Percentiles rank a stretch among this genome's conserved stretches.
Conservation (phyloP, 2,329 filamentous ascomycete genomes). For the Pseudocercospora fuligena region DNA sequence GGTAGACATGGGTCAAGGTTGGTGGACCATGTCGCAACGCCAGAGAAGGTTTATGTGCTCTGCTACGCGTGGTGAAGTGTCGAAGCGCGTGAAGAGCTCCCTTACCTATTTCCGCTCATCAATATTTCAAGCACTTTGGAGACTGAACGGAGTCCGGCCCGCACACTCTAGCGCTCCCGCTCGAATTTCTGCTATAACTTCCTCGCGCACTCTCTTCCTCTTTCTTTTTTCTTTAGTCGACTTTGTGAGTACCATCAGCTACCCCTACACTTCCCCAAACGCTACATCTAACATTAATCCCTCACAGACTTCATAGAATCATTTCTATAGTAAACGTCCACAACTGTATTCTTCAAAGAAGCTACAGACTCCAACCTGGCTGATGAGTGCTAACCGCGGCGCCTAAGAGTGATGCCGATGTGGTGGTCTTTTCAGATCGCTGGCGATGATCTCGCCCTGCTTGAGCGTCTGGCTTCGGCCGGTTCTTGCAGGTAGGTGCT, state of each 20-base stretch:
- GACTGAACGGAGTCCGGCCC: background rate
- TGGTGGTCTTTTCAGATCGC: conserved; percentile 30
- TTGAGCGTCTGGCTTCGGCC: conserved; percentile 41
- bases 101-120: background rate
- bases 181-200: background rate
- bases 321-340: conserved; percentile 90
- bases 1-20: conserved; percentile 29
- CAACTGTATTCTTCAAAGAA: conserved; percentile 90
- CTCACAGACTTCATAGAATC: conserved; percentile 7
- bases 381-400: conserved; percentile 42
- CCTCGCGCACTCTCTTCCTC: background rate
- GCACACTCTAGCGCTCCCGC: background rate
- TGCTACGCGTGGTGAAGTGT: background rate
- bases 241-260: background rate
- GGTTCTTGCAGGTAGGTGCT: conserved; percentile 39
- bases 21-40: background rate
- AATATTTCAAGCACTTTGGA: background rate
- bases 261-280: background rate
- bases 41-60: background rate
- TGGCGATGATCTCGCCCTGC: conserved; percentile 43
- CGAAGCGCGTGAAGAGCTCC: background rate
- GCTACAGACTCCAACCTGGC: conserved; percentile 60
- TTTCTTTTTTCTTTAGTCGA: conserved; percentile 1
- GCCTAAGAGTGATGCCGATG: conserved; percentile 43
- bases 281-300: background rate